A percentile compares a stretch with the other conserved stretches of the same genome.
Evolutionary conservation across 2,329 filamentous ascomycete genomes (phyloP).

Genomic region (Dactylella cylindrospora): DNA sequence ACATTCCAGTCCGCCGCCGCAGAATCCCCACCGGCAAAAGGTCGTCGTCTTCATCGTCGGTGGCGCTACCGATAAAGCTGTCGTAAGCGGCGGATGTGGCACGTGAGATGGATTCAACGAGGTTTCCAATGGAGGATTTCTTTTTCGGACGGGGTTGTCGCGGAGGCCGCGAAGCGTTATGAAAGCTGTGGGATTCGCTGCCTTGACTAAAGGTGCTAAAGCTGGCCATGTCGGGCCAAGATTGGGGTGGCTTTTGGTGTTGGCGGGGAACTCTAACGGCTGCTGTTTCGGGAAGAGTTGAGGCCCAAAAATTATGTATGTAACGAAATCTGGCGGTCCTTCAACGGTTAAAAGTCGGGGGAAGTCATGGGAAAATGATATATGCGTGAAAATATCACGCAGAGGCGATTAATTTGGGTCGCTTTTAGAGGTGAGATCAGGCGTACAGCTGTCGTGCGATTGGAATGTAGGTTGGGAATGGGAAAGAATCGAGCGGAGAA

Average conservation of each 20-base stretch:
- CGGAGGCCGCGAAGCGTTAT: constrained; percentile 11
- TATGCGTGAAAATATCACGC: constrained; percentile 24
- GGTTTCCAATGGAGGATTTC: constrained; percentile 31
- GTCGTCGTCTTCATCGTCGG: constrained; percentile 17
- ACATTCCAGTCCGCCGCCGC: constrained; percentile 17
- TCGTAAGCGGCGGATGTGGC: constrained; percentile 39
- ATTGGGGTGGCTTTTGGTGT: background rate
- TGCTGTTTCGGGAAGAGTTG: background rate
- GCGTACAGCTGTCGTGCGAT: constrained; percentile 18
- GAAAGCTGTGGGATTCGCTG: constrained; percentile 29
- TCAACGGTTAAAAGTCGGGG: too few relatives aligned
- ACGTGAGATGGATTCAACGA: constrained; percentile 32
- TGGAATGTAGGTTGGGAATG: constrained; percentile 11
- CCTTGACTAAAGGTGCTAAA: constrained; percentile 34
- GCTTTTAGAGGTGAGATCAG: background rate
- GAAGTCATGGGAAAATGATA: constrained; percentile 11
- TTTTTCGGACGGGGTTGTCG: constrained; percentile 30
- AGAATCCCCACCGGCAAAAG: constrained; percentile 3
- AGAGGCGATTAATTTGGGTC: constrained; percentile 5
- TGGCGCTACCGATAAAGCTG: constrained; percentile 22
- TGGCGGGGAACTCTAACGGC: background rate
- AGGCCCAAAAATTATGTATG: background rate
- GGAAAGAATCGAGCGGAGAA: background rate
- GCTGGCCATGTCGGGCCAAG: background rate
- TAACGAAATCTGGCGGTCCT: too few relatives aligned